Base-by-base conservation (phyloP, 2,329 filamentous ascomycete genomes). In the Penicillium griseofulvum region DNA sequence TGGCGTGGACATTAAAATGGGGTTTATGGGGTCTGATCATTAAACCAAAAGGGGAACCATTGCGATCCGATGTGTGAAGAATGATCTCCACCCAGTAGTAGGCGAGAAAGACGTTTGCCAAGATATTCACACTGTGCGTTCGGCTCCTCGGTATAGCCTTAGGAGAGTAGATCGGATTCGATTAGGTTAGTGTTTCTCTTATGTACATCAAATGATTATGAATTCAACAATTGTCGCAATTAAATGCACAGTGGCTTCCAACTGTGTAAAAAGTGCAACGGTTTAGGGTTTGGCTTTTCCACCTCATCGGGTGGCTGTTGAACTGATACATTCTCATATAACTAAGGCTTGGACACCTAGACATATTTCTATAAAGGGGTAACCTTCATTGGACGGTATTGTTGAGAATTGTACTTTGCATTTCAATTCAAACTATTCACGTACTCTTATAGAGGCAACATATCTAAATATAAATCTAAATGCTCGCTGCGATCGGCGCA, bases 401-500 rank as follows among this genome's bases (percentile, higher is more conserved):
- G 26, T 45, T 16, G 28, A 28, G 8, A 37, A 24, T 47, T 17
- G 36, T 12, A 39, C 47, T 46, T 52, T 33, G 50, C 33, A n/a
- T n/a, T n/a, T 19, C 10, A n/a, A 49, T 49, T n/a, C 22, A 36
- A 49, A 36, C 51, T 49, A 31, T 33, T 38, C 34, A 41, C 14
- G 22, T 34, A 34, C 17, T 38, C 28, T 19, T 8, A n/a, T 28
- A 34, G 38, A 44, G 10, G n/a, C 33, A 9, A 47, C 19, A 51
- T 8, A 37, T 46, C 4, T 38, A 39, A 41, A 12, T 36, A 24
- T n/a, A 38, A 24, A 10, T 49, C 58, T 68, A 68, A 41, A 61
- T 53, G 55, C 56, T 63, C 17, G 60, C 65, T 67, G 65, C 66
- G 67, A 63, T 67, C 68, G 60, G 68, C 67, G 63, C 67, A 66